phyloP scores from a whole-genome alignment of 2,329 filamentous ascomycete species.

The Xylaria sp. region DNA sequence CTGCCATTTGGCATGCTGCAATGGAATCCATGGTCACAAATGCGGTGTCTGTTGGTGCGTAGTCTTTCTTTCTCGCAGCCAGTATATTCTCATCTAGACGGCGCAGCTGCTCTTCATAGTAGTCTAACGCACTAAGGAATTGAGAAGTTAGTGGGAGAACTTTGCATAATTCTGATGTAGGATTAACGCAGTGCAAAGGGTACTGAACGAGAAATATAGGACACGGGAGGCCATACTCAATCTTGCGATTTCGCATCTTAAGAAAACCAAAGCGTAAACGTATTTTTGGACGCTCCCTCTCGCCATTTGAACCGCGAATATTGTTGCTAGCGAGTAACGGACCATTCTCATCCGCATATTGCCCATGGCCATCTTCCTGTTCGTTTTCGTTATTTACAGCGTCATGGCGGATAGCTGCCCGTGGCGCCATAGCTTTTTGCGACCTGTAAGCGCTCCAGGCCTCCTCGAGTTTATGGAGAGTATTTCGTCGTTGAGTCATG shows the following conservation, averaged over 20 bases:
- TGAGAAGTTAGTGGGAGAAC: slow-evolving; percentile 11
- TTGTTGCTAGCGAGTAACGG: slow-evolving; percentile 65
- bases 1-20: slow-evolving; percentile 91
- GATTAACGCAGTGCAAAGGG: not conserved
- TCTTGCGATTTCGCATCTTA: slow-evolving; percentile 73
- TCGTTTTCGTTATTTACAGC: slow-evolving; percentile 30
- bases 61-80: slow-evolving; percentile 77
- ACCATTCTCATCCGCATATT: slow-evolving; percentile 52
- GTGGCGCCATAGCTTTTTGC: slow-evolving; percentile 56
- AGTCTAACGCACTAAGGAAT: slow-evolving; percentile 75
- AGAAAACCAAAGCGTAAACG: slow-evolving; percentile 83
- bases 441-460: slow-evolving; percentile 83
- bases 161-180: not conserved
- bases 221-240: slow-evolving; percentile 62
- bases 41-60: slow-evolving; percentile 81
- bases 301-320: slow-evolving; percentile 53
- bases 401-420: slow-evolving; percentile 22
- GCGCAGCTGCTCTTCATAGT: slow-evolving; percentile 88
- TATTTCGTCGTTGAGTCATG: slow-evolving; percentile 71
- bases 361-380: slow-evolving; percentile 34
- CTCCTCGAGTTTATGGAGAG: slow-evolving; percentile 80
- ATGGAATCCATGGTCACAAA: slow-evolving; percentile 99
- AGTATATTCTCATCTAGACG: slow-evolving; percentile 79
- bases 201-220: not conserved
- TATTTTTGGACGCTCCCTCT: slow-evolving; percentile 70